Evolutionary conservation across 345 rosid species (phyloP), one percentile per base, ranked within the genome.

Genomic region (Xanthoceras sorbifolium): DNA sequence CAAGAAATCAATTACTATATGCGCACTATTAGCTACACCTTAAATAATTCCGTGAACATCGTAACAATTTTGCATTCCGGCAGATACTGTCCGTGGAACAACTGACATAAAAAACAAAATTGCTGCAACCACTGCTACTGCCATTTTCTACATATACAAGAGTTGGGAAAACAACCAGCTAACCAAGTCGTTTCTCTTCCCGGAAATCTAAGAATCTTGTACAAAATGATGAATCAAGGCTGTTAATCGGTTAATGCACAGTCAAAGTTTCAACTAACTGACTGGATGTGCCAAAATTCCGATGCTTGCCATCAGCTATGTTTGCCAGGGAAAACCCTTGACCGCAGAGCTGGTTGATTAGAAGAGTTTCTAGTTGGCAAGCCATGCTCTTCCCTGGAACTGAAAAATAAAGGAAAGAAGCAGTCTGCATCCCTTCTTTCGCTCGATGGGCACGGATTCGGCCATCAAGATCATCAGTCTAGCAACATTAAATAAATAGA

Each of bases 381-480:
- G 97, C 99, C 2, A 89, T 64, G 86, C 98, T 96, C 87, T 96
- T 96, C 78, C 99, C 99, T 1, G 91, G 88, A 44, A 96, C 98
- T 38, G 72, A 50, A 62, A 92, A 86, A 87, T 93, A 96, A 22
- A 93, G 67, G 80, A 96, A 96, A 18, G 94, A 81, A 7, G 97
- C 92, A 54, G 78, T 89, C 76, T 83, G 86, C 90, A 91, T 44
- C 71, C 92, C 97, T 59, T 87, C 92, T 86, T 85, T 92, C 2
- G 85, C 84, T 1, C 98, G 83, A 80, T 96, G 99, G 0, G 92
- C 8, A 3, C 87, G 89, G 38, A 96, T 79, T 71, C 97, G 82
- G 32, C 99, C 97, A 60, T 89, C 97, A 74, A 96, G 94, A 87
- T 96, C 94, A 85, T 96, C 99, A 5, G 94, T 93, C 99, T 71